Evolutionary conservation across 495 filamentous ascomycete genomes (phyloP).

Genomic region (Lasiosphaeria miniovina): DNA sequence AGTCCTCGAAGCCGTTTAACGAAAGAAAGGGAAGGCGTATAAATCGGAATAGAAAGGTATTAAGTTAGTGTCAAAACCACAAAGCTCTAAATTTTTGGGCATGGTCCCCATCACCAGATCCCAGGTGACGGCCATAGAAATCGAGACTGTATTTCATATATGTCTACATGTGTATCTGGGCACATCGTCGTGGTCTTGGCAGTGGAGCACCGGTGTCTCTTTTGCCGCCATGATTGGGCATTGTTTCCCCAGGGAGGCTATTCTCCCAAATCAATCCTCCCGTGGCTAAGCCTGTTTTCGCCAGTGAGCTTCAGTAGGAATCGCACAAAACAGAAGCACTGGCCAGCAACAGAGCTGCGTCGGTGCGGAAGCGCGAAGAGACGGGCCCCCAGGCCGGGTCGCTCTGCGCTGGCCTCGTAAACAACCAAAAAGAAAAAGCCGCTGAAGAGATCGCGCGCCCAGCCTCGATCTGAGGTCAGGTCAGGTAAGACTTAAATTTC

Average conservation of each 20-base stretch:
- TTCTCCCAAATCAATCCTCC: conserved; percentile 9
- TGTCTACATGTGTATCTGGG: not conserved
- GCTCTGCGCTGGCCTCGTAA: conserved; percentile 1
- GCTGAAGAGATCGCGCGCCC: conserved; percentile 8
- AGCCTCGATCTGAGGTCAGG: not conserved
- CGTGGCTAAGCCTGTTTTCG: not conserved
- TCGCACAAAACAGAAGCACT: conserved; percentile 12
- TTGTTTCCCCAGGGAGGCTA: conserved; percentile 1
- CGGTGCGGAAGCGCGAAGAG: conserved; percentile 12
- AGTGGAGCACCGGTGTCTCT: not conserved
- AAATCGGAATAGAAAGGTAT: too few species aligned
- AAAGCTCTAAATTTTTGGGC: too few species aligned
- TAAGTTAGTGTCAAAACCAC: too few species aligned
- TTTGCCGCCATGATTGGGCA: conserved; percentile 13
- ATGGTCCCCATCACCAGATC: too few species aligned
- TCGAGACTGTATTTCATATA: too few species aligned
- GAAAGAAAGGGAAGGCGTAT: too few species aligned
- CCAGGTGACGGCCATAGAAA: not conserved
- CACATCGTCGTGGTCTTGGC: not conserved
- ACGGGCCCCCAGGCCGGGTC: conserved; percentile 2
- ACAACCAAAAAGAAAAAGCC: not conserved
- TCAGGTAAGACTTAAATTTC: not conserved
- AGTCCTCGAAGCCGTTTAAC: too few species aligned
- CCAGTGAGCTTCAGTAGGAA: conserved; percentile 7
- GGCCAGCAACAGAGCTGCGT: conserved; percentile 15